Percentiles rank a stretch among this genome's conserved stretches.
These are phyloP conservation scores for Pythium volutum DNA, from an alignment of 352 stramenopile genomes.

Conservation along the genomic window DNA sequence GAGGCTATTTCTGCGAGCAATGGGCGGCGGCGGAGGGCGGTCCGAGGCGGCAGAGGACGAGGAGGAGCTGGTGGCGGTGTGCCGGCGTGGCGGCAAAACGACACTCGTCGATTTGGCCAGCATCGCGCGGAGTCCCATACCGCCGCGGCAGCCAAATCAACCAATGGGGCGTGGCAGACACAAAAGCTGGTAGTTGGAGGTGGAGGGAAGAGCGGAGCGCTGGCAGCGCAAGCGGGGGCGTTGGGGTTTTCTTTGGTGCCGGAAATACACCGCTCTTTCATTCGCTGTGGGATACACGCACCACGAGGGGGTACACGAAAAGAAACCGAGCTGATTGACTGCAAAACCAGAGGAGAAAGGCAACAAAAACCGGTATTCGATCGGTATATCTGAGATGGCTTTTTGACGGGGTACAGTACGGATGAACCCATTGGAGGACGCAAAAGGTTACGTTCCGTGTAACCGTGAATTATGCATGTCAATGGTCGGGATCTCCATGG, in stretches of 20 bases:
- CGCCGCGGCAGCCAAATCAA: neutral
- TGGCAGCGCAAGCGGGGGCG: neutral
- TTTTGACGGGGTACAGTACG: neutral
- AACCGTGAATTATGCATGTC: no score
- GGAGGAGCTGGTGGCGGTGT: neutral
- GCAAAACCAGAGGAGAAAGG: neutral
- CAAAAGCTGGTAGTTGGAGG: no score
- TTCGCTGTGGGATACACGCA: neutral
- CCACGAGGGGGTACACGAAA: neutral
- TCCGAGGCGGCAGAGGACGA: neutral
- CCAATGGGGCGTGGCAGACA: neutral
- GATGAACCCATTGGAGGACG: slow-evolving; percentile 11
- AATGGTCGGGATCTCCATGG: no score
- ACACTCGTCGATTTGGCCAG: slow-evolving; percentile 19
- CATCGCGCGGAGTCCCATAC: slow-evolving; percentile 24
- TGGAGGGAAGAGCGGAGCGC: no score
- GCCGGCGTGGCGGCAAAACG: slow-evolving; percentile 3
- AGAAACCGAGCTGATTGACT: slow-evolving; percentile 3
- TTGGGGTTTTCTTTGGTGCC: neutral
- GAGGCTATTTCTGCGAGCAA: slow-evolving; percentile 4
- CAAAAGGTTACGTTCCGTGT: no score
- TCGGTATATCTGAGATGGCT: slow-evolving; percentile 9
- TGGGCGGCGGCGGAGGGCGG: neutral
- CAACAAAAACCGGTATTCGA: neutral
- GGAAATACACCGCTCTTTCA: slow-evolving; percentile 8